Conservation (phyloP, 768 basidiomycete species). For the Phanerochaete sordida region DNA sequence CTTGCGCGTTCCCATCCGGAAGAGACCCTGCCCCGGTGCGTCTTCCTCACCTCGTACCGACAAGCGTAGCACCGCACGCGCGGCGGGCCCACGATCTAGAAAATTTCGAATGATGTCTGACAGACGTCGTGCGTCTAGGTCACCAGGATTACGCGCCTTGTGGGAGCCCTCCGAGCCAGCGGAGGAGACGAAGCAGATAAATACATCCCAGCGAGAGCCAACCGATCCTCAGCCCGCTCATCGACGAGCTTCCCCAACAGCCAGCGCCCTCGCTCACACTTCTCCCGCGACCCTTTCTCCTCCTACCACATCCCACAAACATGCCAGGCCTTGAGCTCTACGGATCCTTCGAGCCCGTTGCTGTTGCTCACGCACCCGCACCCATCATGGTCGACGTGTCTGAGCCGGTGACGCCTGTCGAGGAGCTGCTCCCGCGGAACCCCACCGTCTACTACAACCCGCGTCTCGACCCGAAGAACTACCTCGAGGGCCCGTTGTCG, state of each 20-base stretch:
- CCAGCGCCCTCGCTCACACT: background rate
- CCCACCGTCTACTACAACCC: constrained; percentile 54
- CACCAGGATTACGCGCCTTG: background rate
- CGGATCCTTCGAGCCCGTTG: constrained; percentile 18
- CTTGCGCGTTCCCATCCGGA: background rate
- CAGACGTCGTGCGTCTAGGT: background rate
- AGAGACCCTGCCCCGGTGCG: background rate
- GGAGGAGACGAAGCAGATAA: background rate
- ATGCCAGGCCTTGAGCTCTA: constrained; percentile 27
- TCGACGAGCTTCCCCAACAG: constrained; percentile 1
- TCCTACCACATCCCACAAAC: background rate
- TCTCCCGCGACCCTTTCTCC: background rate
- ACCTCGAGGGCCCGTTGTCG: constrained; percentile 65
- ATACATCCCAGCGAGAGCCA: background rate
- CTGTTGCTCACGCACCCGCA: no score
- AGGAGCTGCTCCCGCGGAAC: background rate
- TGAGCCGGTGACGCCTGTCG: background rate
- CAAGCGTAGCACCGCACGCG: background rate
- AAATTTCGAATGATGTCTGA: background rate
- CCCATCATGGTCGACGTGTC: constrained; percentile 15
- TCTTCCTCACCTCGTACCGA: background rate
- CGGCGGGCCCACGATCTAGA: background rate
- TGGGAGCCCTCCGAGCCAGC: background rate
- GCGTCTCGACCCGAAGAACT: constrained; percentile 67
- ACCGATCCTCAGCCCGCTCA: background rate